Evolutionary conservation across 2,329 filamentous ascomycete genomes (phyloP), one percentile per base, ranked within the genome.

Genomic region (Ilyonectria sp.): DNA sequence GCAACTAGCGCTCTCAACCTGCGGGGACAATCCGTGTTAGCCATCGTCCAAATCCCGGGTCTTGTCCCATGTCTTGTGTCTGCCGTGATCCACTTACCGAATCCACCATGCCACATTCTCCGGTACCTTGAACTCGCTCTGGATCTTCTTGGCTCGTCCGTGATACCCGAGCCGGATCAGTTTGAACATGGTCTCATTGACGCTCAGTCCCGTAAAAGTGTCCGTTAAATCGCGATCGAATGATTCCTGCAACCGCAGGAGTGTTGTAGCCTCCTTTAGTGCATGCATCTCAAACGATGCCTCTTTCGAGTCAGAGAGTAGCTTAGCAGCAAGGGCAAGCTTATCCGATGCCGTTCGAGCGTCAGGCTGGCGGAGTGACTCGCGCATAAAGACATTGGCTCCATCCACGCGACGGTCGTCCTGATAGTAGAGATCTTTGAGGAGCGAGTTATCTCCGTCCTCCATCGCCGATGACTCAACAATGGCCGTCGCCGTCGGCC

Each of bases 361-460:
- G 69, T 93, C 90, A 1, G 90, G 86, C 76, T 96, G 93, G 5
- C 87, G 83, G 8, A 99, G 85, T 1, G 95, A 93, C 81, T 99
- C 95, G 21, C 90, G 90, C 15, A 99, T 85, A 66, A 98, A 93
- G 2, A 99, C 90, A 65, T 94, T 93, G 0, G 95, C 93, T 3
- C 96, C 94, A 71, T 98, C 96, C 6, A 94, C 85, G 4, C 95
- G 90, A 6, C 95, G 90, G 79, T 99, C 96, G 75, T 98, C 96
- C 82, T 98, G 96, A 79, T 99, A 99, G 83, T 96, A 99, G 4
- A 99, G 85, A 77, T 98, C 96, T 77, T 98, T 99, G 29, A 99
- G 89, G 23, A 99, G 81, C 0, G 89, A 87, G 74, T 97, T 94
- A 75, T 97, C 92, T 21, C 82, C 84, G 57, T 93, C 90, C 57